Conservation (phyloP, 495 filamentous ascomycete species). For the Pseudoneurospora amorphoporcata region DNA sequence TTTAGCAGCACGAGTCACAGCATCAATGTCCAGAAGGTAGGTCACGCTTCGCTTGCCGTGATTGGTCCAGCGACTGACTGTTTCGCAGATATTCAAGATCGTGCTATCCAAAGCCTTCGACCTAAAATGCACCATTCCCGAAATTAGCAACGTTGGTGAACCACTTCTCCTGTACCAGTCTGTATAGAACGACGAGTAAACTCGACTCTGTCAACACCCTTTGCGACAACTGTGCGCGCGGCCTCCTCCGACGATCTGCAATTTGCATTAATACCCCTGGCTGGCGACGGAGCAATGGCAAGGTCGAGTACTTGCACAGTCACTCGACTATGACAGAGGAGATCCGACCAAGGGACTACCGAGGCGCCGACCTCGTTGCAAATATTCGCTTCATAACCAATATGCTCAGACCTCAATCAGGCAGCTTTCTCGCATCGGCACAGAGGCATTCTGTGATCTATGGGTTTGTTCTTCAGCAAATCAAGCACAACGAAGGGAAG, state of each 20-base stretch:
- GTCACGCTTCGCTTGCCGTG: slow-evolving; percentile 1
- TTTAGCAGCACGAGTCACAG: slow-evolving; percentile 98
- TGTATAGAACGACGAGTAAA: neutral
- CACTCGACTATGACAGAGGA: neutral
- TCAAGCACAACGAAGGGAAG: neutral
- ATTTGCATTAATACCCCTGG: neutral
- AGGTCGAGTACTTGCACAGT: neutral
- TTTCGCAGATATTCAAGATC: slow-evolving; percentile 90
- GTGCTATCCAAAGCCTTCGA: slow-evolving; percentile 98
- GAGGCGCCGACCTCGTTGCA: neutral
- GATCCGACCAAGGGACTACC: neutral
- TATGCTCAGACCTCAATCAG: neutral
- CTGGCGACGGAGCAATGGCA: neutral
- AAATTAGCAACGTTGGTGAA: slow-evolving; percentile 95
- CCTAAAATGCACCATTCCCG: slow-evolving; percentile 95
- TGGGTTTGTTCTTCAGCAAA: neutral
- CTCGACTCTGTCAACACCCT: neutral
- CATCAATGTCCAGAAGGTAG: slow-evolving; percentile 98
- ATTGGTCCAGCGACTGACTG: neutral
- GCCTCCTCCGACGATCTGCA: neutral
- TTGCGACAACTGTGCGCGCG: neutral
- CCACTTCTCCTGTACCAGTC: slow-evolving; percentile 90
- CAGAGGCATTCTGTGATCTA: neutral
- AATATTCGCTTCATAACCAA: neutral
- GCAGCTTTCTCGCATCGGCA: neutral